phyloP scores from a whole-genome alignment of 345 rosid genomes.

The Lepidium sativum region DNA sequence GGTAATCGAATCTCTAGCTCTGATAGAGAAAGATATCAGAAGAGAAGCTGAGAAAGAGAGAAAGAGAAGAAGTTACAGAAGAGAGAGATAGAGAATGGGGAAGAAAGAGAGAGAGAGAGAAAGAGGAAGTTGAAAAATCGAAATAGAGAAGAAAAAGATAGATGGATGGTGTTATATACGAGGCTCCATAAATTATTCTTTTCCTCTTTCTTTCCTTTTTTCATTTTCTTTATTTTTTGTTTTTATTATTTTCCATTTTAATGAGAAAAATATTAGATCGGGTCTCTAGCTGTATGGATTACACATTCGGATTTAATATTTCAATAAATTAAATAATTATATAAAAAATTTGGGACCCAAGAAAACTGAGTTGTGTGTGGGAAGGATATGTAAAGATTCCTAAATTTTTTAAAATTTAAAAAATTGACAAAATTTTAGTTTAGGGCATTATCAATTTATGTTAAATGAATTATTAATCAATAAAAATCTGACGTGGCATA shows the following conservation, averaged over 20 bases:
- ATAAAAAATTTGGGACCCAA: slow-evolving; percentile 17
- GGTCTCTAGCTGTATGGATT: slow-evolving; percentile 7
- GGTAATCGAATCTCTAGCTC: slow-evolving; percentile 1
- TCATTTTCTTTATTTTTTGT: background rate
- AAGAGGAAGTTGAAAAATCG: too few relatives aligned
- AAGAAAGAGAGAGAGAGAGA: too few relatives aligned
- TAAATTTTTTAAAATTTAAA: background rate
- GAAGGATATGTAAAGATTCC: slow-evolving; percentile 14
- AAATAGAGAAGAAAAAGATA: slow-evolving; percentile 1
- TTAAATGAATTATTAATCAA: background rate
- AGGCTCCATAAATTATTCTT: slow-evolving; percentile 12
- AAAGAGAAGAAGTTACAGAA: slow-evolving; percentile 10
- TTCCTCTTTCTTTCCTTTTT: background rate
- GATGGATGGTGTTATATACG: slow-evolving; percentile 20
- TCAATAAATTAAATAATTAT: background rate
- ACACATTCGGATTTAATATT: background rate
- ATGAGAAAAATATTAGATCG: slow-evolving; percentile 5
- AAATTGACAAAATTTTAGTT: background rate
- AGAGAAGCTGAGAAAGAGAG: slow-evolving; percentile 5
- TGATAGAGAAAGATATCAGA: background rate
- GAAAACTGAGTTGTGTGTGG: slow-evolving; percentile 12
- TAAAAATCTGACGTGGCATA: slow-evolving; percentile 1
- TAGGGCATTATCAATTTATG: background rate
- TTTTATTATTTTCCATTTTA: background rate
- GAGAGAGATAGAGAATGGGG: slow-evolving; percentile 17